phyloP scores from a whole-genome alignment of 1,284 basidiomycete genomes.

The Trametes versicolor region DNA sequence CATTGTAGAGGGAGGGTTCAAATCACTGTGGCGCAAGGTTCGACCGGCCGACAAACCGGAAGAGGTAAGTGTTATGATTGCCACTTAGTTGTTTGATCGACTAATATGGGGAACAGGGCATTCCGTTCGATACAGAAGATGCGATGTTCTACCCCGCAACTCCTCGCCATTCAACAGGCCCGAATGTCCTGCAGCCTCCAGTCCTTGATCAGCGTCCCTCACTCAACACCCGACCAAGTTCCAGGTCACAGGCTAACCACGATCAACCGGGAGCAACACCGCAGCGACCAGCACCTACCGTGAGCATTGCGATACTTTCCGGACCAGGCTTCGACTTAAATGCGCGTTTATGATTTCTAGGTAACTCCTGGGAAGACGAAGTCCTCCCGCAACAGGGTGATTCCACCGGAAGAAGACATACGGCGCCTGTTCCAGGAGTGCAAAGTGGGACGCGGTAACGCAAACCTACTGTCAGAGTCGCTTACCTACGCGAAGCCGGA shows the following conservation, averaged over 20 bases:
- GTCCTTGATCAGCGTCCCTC: constrained; percentile 14
- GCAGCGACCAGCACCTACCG: constrained; percentile 32
- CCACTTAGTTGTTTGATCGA: not conserved
- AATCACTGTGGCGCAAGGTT: constrained; percentile 72
- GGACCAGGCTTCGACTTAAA: too few relatives aligned
- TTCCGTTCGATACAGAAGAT: constrained; percentile 79
- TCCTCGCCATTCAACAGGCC: constrained; percentile 34
- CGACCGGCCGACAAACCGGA: constrained; percentile 78
- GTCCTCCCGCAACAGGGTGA: constrained; percentile 64
- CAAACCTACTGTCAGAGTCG: constrained; percentile 70
- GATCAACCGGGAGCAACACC: constrained; percentile 12
- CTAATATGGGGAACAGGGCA: constrained; percentile 52
- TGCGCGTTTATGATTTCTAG: constrained; percentile 12
- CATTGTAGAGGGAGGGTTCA: constrained; percentile 60
- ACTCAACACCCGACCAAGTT: constrained; percentile 15
- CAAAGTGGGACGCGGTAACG: constrained; percentile 78
- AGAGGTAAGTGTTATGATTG: constrained; percentile 51
- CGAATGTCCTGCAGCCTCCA: constrained; percentile 26
- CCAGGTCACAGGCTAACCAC: constrained; percentile 11
- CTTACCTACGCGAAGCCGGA: constrained; percentile 72
- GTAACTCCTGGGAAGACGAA: constrained; percentile 35
- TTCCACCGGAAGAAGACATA: constrained; percentile 81
- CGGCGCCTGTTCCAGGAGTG: constrained; percentile 82
- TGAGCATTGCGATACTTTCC: constrained; percentile 10
- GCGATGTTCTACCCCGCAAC: constrained; percentile 78